phyloP scores from a whole-genome alignment of 371 early-diverging fungal species.

The Mucor irregularis region DNA sequence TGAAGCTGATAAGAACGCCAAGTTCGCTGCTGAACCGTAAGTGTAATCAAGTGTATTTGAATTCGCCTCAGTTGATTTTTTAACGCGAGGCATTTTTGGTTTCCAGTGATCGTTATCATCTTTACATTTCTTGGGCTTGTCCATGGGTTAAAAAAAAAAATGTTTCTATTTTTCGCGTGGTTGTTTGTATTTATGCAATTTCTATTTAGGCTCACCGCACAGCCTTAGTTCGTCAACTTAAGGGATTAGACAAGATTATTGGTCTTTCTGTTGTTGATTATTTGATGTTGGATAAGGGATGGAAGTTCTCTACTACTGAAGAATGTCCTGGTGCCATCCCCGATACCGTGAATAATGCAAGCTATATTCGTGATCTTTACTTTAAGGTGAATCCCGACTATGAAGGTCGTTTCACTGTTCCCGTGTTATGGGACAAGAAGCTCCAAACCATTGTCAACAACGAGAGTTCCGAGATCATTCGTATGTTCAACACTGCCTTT shows the following conservation, averaged over 20 bases:
- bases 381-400: conserved; percentile 84
- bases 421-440: conserved; percentile 92
- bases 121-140: conserved; percentile 79
- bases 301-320: conserved; percentile 74
- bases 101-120: conserved; percentile 71
- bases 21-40: conserved; percentile 78
- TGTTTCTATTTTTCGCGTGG: neutral
- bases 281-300: conserved; percentile 76
- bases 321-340: conserved; percentile 81
- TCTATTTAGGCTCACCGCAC: conserved; percentile 79
- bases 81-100: neutral
- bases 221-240: conserved; percentile 80
- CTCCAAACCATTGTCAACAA: conserved; percentile 94
- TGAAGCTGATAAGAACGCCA: conserved; percentile 54
- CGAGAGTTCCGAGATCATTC: conserved; percentile 94
- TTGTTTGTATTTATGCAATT: neutral
- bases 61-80: too few species aligned
- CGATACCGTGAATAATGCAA: conserved; percentile 72
- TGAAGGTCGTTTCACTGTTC: conserved; percentile 84
- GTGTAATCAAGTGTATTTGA: too few species aligned
- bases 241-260: conserved; percentile 83
- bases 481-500: conserved; percentile 90
- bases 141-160: conserved; percentile 69
- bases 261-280: conserved; percentile 84
- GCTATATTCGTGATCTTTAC: conserved; percentile 84